Base-by-base conservation (phyloP, 2,329 filamentous ascomycete genomes). In the Cercospora sp. region DNA sequence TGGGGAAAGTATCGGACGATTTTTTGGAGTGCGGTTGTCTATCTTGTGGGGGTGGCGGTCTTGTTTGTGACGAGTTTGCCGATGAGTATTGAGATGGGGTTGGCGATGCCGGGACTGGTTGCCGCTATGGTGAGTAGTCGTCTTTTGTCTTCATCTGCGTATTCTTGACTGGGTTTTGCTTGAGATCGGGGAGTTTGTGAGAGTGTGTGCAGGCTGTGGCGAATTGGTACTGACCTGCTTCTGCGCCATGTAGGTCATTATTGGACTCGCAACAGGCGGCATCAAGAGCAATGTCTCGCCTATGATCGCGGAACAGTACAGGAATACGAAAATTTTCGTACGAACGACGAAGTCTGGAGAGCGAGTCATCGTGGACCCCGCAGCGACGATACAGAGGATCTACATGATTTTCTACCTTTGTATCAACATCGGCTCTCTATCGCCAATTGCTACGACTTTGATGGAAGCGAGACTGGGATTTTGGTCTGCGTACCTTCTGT, bases 201-300 rank as follows among this genome's bases (percentile, higher is more conserved):
- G 18, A 26, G 18, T 26, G n/a, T 23, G 18, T 10, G 18, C n/a
- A 51, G 1, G 31, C 31, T 33, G 8, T 33, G 31, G 10, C 9
- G 31, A 12, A 33, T 12, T 33, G 31, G 45, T 7, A 7, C 45
- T 51, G 45, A 51, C 31, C 9, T 9, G 13, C 45, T 26, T 51
- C 5, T 51, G 6, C 12, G 18, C 7, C 8, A 45, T 18, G 13
- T 30, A 57, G 53, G 26, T 91, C 55, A 85, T 92, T 73, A 86
- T 92, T 76, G 90, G 90, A 20, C 77, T 91, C 26, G 91, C 91
- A 45, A 91, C 90, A 0, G 91, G 91, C 67, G 90, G 91, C 74
- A 93, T 93, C 86, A 94, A 93, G 83, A 86, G 89, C 72, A 93
- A 93, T 75, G 90, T 93, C 53, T 80, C 78, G 18, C 82, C 82